A percentile compares a stretch with the other conserved stretches of the same genome.
These are phyloP conservation scores for Calonectria leucothoes DNA, from an alignment of 2,329 filamentous ascomycete genomes.

Conservation along the genomic window DNA sequence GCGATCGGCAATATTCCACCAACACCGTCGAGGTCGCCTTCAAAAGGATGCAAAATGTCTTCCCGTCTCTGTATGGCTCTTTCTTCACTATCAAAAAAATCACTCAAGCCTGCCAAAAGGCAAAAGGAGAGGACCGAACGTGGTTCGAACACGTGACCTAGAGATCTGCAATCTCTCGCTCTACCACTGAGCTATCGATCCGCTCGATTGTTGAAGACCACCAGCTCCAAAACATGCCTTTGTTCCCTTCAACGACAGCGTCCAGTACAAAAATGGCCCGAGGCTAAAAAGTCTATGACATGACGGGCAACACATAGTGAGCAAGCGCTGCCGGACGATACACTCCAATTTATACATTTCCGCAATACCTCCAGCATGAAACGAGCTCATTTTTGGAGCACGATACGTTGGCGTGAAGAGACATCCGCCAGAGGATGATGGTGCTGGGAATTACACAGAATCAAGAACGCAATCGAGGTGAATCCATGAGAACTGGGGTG, in stretches of 20 bases:
- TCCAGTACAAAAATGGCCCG: neutral
- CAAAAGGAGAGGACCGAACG: neutral
- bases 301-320: too few species aligned
- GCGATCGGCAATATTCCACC: neutral
- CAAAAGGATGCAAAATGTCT: too few species aligned
- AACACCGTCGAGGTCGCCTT: neutral
- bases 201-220: neutral
- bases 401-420: too few species aligned
- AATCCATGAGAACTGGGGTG: too few species aligned
- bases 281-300: neutral
- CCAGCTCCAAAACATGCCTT: fast-evolving
- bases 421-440: too few species aligned
- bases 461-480: too few species aligned
- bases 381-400: too few species aligned
- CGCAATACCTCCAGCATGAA: too few species aligned
- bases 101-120: neutral
- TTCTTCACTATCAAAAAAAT: too few species aligned
- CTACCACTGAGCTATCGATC: neutral
- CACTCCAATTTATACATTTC: neutral
- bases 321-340: neutral
- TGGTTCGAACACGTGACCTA: neutral
- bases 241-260: neutral
- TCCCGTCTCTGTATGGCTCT: too few species aligned
- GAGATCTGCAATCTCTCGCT: neutral
- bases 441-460: too few species aligned